Percentiles rank a stretch among this genome's conserved stretches.
These are phyloP conservation scores for Cicer cuneatum DNA, from an alignment of 306 rosid genomes.

Conservation along the genomic window DNA sequence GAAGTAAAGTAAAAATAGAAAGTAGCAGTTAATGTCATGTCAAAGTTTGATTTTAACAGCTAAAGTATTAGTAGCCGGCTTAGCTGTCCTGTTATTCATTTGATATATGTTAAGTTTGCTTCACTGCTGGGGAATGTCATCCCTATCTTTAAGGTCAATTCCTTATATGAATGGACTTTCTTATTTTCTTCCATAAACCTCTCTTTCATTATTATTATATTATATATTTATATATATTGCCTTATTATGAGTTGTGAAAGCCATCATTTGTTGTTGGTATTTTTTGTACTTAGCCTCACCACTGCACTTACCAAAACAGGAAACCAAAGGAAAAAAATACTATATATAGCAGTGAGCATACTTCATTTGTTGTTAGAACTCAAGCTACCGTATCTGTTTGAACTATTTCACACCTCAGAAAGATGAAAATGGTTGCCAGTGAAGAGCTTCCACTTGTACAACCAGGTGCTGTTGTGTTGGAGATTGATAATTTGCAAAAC, in stretches of 20 bases:
- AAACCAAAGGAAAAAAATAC: constrained; percentile 5
- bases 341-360: constrained; percentile 41
- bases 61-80: constrained; percentile 40
- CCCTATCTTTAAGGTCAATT: constrained; percentile 68
- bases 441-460: constrained; percentile 62
- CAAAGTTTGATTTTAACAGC: constrained; percentile 45
- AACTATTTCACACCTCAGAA: constrained; percentile 26
- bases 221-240: background rate
- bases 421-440: constrained; percentile 56
- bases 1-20: background rate
- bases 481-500: constrained; percentile 77
- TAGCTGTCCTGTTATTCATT: constrained; percentile 47
- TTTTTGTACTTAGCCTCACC: constrained; percentile 11
- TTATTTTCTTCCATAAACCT: constrained; percentile 43
- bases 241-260: constrained; percentile 21
- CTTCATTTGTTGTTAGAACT: constrained; percentile 27
- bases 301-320: constrained; percentile 11
- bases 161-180: constrained; percentile 55
- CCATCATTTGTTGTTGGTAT: constrained; percentile 38
- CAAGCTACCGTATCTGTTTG: background rate
- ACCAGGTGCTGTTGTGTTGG: constrained; percentile 64
- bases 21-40: constrained; percentile 57
- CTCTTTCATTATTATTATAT: constrained; percentile 17
- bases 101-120: constrained; percentile 51
- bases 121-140: constrained; percentile 52